These are phyloP conservation scores for Nakaseomyces glabratus DNA, from an alignment of 1,139 yeast species.

Conservation along the genomic window DNA sequence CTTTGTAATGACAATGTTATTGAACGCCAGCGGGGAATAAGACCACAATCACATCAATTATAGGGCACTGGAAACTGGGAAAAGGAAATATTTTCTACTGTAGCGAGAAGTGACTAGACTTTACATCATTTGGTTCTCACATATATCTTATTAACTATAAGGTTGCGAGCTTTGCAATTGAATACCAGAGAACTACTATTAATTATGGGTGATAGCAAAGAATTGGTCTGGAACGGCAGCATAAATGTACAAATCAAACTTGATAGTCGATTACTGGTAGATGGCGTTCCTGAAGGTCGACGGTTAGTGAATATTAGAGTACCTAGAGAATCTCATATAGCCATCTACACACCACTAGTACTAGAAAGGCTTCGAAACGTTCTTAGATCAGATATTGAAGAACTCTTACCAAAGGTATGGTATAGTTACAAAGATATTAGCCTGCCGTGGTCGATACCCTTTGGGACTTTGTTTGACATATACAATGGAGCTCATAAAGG, in stretches of 20 bases:
- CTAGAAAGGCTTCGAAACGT: slow-evolving; percentile 38
- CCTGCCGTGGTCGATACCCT: slow-evolving; percentile 69
- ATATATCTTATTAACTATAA: no score
- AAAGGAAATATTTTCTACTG: no score
- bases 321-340: slow-evolving; percentile 51
- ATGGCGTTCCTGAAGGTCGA: slow-evolving; percentile 9
- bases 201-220: no score
- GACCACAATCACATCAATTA: no score
- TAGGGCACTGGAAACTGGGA: no score
- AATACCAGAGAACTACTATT: no score
- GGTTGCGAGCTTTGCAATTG: no score
- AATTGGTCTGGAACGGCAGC: slow-evolving; percentile 47
- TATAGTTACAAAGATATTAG: slow-evolving; percentile 57
- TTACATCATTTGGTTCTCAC: no score
- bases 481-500: slow-evolving; percentile 8
- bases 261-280: slow-evolving; percentile 17
- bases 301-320: slow-evolving; percentile 16
- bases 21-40: no score
- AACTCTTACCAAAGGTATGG: slow-evolving; percentile 43
- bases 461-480: slow-evolving; percentile 58
- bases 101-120: no score
- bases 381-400: slow-evolving; percentile 30
- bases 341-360: slow-evolving; percentile 38
- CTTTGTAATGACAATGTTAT: no score
- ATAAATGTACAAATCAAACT: slow-evolving; percentile 35